Percentiles rank a stretch among this genome's conserved stretches.
These are phyloP conservation scores for Prunus campanulata DNA, from an alignment of 306 rosid genomes.

Conservation along the genomic window DNA sequence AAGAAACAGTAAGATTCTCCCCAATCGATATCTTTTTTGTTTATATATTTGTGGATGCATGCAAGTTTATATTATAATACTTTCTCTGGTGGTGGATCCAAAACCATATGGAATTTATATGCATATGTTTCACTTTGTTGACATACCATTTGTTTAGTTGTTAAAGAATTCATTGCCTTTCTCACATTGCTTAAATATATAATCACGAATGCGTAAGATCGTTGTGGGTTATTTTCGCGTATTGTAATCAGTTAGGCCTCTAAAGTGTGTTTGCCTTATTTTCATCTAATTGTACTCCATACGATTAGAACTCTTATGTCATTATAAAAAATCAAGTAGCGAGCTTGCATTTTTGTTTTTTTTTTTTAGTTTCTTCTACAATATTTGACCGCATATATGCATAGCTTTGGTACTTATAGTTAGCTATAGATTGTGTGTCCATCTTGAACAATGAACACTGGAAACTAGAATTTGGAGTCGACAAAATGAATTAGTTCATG, in stretches of 20 bases:
- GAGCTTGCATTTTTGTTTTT: no score
- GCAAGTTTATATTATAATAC: slow-evolving; percentile 21
- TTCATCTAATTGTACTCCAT: not conserved
- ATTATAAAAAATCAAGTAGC: not conserved
- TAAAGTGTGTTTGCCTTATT: no score
- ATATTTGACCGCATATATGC: no score
- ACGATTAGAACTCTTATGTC: not conserved
- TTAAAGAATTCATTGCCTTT: not conserved
- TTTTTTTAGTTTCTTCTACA: no score
- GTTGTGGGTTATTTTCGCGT: not conserved
- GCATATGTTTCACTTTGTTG: not conserved
- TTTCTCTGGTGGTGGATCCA: slow-evolving; percentile 20
- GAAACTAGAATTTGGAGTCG: no score
- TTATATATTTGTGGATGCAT: slow-evolving; percentile 8
- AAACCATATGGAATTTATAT: slow-evolving; percentile 3
- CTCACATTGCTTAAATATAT: slow-evolving; percentile 11
- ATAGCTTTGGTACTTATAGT: no score
- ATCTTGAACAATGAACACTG: no score
- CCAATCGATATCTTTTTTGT: not conserved
- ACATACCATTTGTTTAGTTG: not conserved
- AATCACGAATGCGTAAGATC: slow-evolving; percentile 5
- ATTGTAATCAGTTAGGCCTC: no score
- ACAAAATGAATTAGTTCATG: no score
- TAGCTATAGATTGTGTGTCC: no score
- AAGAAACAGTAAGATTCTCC: not conserved